phyloP scores from a whole-genome alignment of 225 moss, liverwort and hornwort species.

The Anthoceros angustus region DNA sequence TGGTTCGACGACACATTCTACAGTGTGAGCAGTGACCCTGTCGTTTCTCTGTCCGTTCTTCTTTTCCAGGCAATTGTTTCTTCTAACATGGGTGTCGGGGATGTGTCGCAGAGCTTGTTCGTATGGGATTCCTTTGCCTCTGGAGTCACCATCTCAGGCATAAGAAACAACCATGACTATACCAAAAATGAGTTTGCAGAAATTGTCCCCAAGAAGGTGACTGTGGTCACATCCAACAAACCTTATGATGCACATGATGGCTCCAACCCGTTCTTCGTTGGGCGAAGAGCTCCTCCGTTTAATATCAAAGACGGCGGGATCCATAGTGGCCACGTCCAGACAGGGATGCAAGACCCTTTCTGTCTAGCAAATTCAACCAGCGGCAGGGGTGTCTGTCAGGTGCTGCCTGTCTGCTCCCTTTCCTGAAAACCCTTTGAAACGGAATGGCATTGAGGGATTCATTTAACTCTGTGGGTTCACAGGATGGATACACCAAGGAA shows the following conservation, averaged over 20 bases:
- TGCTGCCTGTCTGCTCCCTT: background rate
- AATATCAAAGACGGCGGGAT: background rate
- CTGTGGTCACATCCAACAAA: constrained; percentile 1
- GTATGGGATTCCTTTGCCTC: background rate
- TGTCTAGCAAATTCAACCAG: background rate
- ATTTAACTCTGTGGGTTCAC: background rate
- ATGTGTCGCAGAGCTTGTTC: background rate
- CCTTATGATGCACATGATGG: background rate
- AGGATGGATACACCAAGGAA: constrained; percentile 4
- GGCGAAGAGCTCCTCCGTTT: background rate
- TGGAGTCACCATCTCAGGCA: background rate
- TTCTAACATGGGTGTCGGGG: no score
- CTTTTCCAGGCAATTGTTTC: no score
- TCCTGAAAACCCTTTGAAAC: no score
- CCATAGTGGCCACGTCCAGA: constrained; percentile 3
- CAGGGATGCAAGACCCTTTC: background rate
- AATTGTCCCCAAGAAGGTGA: background rate
- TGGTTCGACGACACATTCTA: background rate
- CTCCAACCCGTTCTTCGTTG: background rate
- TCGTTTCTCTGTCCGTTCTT: background rate
- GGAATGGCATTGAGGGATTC: no score
- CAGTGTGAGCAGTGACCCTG: background rate
- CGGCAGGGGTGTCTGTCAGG: background rate
- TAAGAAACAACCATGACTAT: constrained; percentile 2
- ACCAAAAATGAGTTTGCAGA: background rate